These are phyloP conservation scores for Candida railenensis DNA, from an alignment of 805 yeast genomes.

Conservation along the genomic window DNA sequence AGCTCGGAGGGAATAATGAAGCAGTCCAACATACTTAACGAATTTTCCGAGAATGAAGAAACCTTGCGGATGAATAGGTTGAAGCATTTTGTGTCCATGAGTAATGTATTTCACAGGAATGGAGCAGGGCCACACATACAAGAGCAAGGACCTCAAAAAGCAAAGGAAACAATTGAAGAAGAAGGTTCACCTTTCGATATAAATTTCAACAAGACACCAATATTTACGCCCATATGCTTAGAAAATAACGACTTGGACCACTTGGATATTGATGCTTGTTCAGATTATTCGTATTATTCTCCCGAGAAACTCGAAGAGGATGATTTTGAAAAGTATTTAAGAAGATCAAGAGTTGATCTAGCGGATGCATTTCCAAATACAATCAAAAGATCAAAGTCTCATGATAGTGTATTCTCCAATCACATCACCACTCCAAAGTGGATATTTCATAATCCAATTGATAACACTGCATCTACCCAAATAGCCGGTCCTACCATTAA, in stretches of 20 bases:
- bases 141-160: background rate
- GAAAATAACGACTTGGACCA: constrained; percentile 12
- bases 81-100: constrained; percentile 21
- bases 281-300: constrained; percentile 22
- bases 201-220: constrained; percentile 4
- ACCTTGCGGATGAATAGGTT: constrained; percentile 16
- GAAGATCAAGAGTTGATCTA: constrained; percentile 33
- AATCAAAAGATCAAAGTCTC: constrained; percentile 22
- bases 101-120: background rate
- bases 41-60: constrained; percentile 13
- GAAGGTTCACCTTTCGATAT: background rate
- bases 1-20: constrained; percentile 8
- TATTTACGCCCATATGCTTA: background rate
- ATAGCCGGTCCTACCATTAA: constrained; percentile 31
- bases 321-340: constrained; percentile 29
- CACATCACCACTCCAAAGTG: constrained; percentile 4
- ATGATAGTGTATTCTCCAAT: constrained; percentile 20
- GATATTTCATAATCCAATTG: constrained; percentile 40
- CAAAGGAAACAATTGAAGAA: background rate
- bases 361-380: constrained; percentile 27
- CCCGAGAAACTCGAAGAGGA: constrained; percentile 21
- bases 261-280: constrained; percentile 16
- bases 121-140: no score
- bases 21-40: constrained; percentile 10
- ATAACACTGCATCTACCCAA: constrained; percentile 18